phyloP scores from a whole-genome alignment of 1,284 basidiomycete species.

The Sanghuangporus sanghuang region DNA sequence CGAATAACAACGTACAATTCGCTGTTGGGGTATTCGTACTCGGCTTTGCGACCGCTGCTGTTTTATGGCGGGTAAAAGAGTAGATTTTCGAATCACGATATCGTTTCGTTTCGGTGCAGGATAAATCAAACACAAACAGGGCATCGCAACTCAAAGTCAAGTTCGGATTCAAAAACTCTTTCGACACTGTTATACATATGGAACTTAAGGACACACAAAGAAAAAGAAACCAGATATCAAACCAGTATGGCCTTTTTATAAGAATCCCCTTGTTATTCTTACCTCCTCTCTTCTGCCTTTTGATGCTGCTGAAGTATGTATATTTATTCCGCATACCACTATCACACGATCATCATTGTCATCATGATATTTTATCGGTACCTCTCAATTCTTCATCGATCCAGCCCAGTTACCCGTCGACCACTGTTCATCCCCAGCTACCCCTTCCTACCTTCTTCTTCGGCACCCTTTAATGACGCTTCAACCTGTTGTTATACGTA shows the following conservation, averaged over 20 bases:
- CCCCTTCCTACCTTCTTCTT: neutral
- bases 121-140: neutral
- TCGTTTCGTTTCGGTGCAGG: neutral
- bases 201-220: neutral
- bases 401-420: too few species aligned
- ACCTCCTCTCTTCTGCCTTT: neutral
- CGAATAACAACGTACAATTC: slow-evolving; percentile 8
- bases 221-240: neutral
- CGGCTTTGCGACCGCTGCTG: slow-evolving; percentile 16
- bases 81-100: slow-evolving; percentile 2
- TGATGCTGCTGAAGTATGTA: neutral
- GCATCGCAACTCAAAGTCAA: neutral
- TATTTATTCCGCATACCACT: neutral
- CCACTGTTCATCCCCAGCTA: neutral
- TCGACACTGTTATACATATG: neutral
- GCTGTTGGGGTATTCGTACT: slow-evolving; percentile 17
- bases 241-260: neutral
- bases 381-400: neutral
- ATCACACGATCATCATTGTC: neutral
- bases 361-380: neutral
- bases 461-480: neutral
- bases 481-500: neutral
- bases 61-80: slow-evolving; percentile 20
- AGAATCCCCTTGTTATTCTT: neutral
- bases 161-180: neutral